Base-by-base conservation (phyloP, 2,329 filamentous ascomycete genomes). In the Fusarium ramigenum region DNA sequence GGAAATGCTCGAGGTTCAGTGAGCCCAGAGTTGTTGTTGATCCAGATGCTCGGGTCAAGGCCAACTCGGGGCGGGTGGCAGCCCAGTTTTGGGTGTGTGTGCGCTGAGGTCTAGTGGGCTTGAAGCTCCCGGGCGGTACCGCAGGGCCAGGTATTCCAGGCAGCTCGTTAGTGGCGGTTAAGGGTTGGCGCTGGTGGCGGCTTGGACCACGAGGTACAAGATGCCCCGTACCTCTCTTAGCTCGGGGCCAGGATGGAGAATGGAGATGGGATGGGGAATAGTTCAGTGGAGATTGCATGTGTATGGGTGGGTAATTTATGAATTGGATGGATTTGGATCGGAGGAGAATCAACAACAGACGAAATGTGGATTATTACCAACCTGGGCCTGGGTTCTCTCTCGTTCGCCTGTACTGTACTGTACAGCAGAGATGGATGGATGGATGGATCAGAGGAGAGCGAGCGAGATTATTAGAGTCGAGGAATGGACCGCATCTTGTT, bases 21-120 rank as follows among this genome's bases (percentile, higher is more conserved):
- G 49, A 28, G 43, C 18, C 18, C 34, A 50, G 37, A 61, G 64
- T 52, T 67, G 64, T 67, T 61, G 66, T 77, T 75, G 75, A 78
- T 77, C 76, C 76, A 78, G 73, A 78, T 78, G 73, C 73, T 73
- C 74, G 76, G 76, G 76, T 72, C 75, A 70, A 64, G 60, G 63
- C 65, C 67, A 77, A 68, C 73, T 69, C 59, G 75, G 58, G 62
- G 69, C 74, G 72, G 74, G 76, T 78, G 74, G 76, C 70, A 77
- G 74, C 73, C 66, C 63, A 74, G 70, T 75, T 74, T 75, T 66
- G 60, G 66, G 71, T 66, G 64, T 68, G 68, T 66, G 75, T 39
- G 53, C 46, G 59, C 70, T 61, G 66, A 46, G 60, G 58, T 62
- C 28, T 46, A 73, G 65, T 50, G 60, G 70, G 70, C 37, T 57